Evolutionary conservation across 805 yeast genomes (phyloP), one percentile per base, ranked within the genome.

Genomic region (Brettanomyces anomalus): DNA sequence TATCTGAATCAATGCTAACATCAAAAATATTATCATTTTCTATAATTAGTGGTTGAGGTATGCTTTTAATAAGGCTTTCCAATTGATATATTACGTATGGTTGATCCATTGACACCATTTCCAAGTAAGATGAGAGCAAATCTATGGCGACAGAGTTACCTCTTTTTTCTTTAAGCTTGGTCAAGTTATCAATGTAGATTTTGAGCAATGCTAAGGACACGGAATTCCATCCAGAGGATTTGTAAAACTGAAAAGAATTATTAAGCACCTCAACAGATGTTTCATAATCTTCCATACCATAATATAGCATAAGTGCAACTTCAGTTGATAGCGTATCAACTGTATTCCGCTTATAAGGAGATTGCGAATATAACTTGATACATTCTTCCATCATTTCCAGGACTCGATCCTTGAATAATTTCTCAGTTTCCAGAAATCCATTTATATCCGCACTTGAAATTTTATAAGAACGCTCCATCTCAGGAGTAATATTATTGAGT

Each of bases 291-390:
- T 71, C 62, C 15, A 19, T 10, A 3, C 39, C 15, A 55, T 75
- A 80, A 46, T 81, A 79, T 4, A 58, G 39, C 15, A 87, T 60
- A 10, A 83, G 56, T 0, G 95, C 96, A 42, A 87, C 70, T 49
- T 90, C 96, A 5, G 85, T 76, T 1, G 89, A 79, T 14, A 93
- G 66, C 4, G 81, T 67, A 52, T 85, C 89, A 5, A 84, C 79
- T 0, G 86, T 71, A 48, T 90, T 71, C 14, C 77, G 72, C 44
- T 86, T 68, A 14, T 58, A 60, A 4, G 60, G 66, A 3, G 83
- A 72, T 1, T 56, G 48, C 4, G 73, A 68, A 48, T 74, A 82
- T 37, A 74, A 74, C 15, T 64, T 62, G 15, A 80, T 74, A 0
- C 81, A 74, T 0, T 65, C 60, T 43, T 76, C 76, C 0, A 95